These are phyloP conservation scores for Coniella vitis DNA, from an alignment of 2,329 filamentous ascomycete species.

Conservation along the genomic window DNA sequence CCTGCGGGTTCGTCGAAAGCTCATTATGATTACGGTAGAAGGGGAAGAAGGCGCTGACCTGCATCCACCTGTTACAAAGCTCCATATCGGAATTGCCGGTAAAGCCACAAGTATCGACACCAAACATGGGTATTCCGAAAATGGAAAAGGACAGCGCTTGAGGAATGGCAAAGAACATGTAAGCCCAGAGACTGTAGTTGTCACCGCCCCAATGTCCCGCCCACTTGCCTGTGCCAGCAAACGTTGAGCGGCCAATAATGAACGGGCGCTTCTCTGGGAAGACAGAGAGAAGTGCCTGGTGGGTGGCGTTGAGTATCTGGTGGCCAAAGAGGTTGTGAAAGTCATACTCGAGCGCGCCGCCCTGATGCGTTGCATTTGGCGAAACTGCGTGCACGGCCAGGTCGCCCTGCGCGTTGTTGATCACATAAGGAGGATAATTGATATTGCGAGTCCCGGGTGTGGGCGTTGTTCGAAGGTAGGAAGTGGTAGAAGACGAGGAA, in stretches of 20 bases:
- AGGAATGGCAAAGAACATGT: conserved; percentile 71
- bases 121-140: conserved; percentile 73
- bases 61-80: conserved; percentile 61
- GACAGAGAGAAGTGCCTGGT: conserved; percentile 58
- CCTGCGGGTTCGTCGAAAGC: conserved; percentile 54
- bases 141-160: conserved; percentile 70
- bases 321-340: conserved; percentile 73
- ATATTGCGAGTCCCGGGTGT: conserved; percentile 60
- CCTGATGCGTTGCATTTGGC: conserved; percentile 70
- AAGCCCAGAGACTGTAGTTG: conserved; percentile 63
- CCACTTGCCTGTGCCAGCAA: conserved; percentile 67
- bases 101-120: conserved; percentile 65
- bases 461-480: conserved; percentile 52
- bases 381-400: conserved; percentile 66
- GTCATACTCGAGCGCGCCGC: conserved; percentile 66
- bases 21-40: conserved; percentile 74
- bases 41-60: conserved; percentile 59
- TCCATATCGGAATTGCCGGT: conserved; percentile 60
- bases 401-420: conserved; percentile 68
- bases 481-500: conserved; percentile 29
- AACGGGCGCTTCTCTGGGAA: conserved; percentile 68
- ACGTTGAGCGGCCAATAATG: conserved; percentile 75
- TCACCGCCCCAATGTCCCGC: conserved; percentile 81
- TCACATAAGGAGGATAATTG: conserved; percentile 68
- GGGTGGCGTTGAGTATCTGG: conserved; percentile 71